A percentile compares a stretch with the other conserved stretches of the same genome.
Evolutionary conservation across 2,329 filamentous ascomycete genomes (phyloP).

Genomic region (Phialophora verrucosa): DNA sequence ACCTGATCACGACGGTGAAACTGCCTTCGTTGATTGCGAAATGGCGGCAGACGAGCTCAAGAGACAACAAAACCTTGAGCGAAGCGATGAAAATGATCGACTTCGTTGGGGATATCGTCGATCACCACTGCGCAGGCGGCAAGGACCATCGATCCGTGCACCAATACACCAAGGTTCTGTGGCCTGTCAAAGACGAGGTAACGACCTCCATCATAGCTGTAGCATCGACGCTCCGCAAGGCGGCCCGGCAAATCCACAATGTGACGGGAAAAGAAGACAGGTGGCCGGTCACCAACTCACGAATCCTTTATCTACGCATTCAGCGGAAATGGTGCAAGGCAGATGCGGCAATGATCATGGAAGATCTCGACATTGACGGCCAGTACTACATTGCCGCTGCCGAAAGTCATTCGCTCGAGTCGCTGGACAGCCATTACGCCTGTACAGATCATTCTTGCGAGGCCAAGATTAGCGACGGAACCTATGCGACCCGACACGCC

Average conservation of each 20-base stretch:
- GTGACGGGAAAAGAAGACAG: not conserved
- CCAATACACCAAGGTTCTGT: constrained; percentile 4
- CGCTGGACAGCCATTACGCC: constrained; percentile 3
- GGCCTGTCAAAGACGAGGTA: constrained; percentile 1
- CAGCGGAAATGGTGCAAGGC: constrained; percentile 7
- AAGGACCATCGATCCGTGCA: constrained; percentile 2
- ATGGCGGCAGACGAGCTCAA: not conserved
- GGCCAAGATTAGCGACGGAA: constrained; percentile 3
- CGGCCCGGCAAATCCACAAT: constrained; percentile 5
- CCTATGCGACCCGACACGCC: constrained; percentile 1
- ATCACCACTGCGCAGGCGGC: not conserved
- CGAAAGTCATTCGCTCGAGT: constrained; percentile 3
- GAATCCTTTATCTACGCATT: constrained; percentile 2
- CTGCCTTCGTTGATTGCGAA: not conserved
- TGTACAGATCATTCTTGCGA: constrained; percentile 4
- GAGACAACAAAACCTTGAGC: not conserved
- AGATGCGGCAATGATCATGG: constrained; percentile 6
- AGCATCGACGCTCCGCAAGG: not conserved
- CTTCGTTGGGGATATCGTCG: not conserved
- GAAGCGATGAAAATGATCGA: constrained; percentile 3
- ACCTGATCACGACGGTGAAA: not conserved
- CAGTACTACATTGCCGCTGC: constrained; percentile 3
- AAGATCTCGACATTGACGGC: constrained; percentile 6
- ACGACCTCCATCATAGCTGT: constrained; percentile 7
- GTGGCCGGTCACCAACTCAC: constrained; percentile 1